phyloP scores from a whole-genome alignment of 2,329 filamentous ascomycete genomes.

The Fusarium virguliforme region DNA sequence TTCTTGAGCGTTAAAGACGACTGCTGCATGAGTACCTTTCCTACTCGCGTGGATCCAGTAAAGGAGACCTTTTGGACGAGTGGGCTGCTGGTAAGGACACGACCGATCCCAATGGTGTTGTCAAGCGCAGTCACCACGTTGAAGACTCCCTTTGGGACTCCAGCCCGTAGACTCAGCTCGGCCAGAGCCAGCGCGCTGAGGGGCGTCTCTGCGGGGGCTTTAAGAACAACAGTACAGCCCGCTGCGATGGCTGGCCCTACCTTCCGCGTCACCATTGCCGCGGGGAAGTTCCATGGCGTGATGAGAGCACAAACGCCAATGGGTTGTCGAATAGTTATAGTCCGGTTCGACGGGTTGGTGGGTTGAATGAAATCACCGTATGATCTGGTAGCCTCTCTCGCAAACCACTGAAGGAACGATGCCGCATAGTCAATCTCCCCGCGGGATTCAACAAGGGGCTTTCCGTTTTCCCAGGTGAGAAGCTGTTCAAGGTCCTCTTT shows the following conservation, averaged over 20 bases:
- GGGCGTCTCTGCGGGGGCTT: background rate
- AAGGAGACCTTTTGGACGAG: background rate
- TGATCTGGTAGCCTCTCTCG: background rate
- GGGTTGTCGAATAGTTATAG: slow-evolving; percentile 45
- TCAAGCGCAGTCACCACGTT: background rate
- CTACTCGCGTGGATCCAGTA: background rate
- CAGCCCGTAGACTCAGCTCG: background rate
- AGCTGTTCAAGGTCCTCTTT: background rate
- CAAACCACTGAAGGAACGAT: background rate
- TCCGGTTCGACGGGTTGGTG: background rate
- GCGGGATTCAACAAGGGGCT: background rate
- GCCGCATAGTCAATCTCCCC: background rate
- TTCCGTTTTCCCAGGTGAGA: background rate
- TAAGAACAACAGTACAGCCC: background rate
- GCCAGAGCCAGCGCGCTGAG: background rate
- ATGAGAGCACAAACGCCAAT: slow-evolving; percentile 50
- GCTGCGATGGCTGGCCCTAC: background rate
- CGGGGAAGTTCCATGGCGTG: slow-evolving; percentile 69
- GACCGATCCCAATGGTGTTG: background rate
- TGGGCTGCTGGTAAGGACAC: background rate
- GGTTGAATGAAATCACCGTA: background rate
- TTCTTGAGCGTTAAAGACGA: background rate
- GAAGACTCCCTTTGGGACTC: background rate
- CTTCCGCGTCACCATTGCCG: slow-evolving; percentile 62
- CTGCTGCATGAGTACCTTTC: background rate